Evolutionary conservation across 441 rosid species (phyloP), one percentile per base, ranked within the genome.

Genomic region (Brassica hybrid): DNA sequence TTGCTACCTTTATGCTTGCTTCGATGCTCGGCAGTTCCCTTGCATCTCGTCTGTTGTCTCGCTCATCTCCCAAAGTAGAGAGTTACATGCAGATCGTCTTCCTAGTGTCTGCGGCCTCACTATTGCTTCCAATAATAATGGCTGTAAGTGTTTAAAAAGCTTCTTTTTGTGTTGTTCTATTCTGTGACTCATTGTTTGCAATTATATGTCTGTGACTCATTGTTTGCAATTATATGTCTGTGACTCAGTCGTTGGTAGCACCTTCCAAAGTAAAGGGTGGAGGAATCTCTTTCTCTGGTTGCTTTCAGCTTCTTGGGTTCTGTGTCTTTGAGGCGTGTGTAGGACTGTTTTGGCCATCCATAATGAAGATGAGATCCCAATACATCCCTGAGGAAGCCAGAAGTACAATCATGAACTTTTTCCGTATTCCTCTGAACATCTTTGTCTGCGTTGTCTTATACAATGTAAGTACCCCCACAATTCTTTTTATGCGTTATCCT

Each of bases 321-420:
- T 96, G 99, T 66, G 81, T 88, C 56, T 96, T 96, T 77, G 99
- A 96, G 89, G 86, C 93, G 6, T 96, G 98, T 85, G 99, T 92
- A 6, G 98, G 99, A 23, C 76, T 94, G 77, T 96, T 96, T 86
- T 96, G 99, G 98, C 99, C 99, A 72, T 96, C 98, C 68, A 96
- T 96, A 25, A 94, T 96, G 99, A 96, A 96, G 88, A 96, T 94
- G 99, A 88, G 98, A 79, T 94, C 99, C 72, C 99, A 96, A 71
- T 96, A 92, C 86, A 94, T 96, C 73, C 98, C 99, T 0, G 99
- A 96, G 84, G 97, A 96, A 83, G 96, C 99, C 72, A 92, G 99
- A 79, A 94, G 98, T 91, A 96, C 99, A 76, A 96, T 94, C 82
- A 96, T 96, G 97, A 93, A 93, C 87, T 93, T 93, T 76, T 95